Conservation (phyloP, 2,329 filamentous ascomycete genomes). For the Septoria linicola region DNA sequence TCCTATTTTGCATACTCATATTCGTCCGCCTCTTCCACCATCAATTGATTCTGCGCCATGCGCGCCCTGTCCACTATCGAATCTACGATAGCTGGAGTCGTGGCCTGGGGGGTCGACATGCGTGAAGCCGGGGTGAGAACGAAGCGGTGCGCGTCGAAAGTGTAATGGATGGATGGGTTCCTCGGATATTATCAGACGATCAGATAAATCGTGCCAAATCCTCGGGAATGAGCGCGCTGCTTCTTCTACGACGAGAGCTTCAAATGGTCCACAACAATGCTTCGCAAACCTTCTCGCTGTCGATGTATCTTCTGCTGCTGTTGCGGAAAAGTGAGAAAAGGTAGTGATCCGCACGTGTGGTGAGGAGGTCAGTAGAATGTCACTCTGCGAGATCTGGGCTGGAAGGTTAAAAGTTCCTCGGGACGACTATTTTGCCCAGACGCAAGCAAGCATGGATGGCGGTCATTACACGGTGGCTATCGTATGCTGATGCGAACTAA, state of each 20-base stretch:
- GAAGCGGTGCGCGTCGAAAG: not conserved
- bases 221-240: not conserved
- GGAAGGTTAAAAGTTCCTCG: no score
- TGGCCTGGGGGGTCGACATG: constrained; percentile 21
- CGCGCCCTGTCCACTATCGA: constrained; percentile 20
- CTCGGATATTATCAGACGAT: constrained; percentile 12
- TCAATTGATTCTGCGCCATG: constrained; percentile 35
- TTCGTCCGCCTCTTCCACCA: constrained; percentile 38
- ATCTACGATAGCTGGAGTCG: constrained; percentile 23
- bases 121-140: not conserved
- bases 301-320: no score
- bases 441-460: constrained; percentile 3
- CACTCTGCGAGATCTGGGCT: no score
- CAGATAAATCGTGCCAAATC: constrained; percentile 1
- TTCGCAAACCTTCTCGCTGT: no score
- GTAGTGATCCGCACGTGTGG: no score
- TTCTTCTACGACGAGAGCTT: no score
- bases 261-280: no score
- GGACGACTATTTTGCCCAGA: not conserved
- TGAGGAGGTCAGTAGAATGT: no score
- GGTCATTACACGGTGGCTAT: constrained; percentile 3
- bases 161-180: constrained; percentile 1
- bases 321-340: no score
- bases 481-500: not conserved
- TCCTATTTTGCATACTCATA: constrained; percentile 36